Conservation (phyloP, 225 moss, liverwort and hornwort genomes). For the Bryoerythrophyllum caledonicum region DNA sequence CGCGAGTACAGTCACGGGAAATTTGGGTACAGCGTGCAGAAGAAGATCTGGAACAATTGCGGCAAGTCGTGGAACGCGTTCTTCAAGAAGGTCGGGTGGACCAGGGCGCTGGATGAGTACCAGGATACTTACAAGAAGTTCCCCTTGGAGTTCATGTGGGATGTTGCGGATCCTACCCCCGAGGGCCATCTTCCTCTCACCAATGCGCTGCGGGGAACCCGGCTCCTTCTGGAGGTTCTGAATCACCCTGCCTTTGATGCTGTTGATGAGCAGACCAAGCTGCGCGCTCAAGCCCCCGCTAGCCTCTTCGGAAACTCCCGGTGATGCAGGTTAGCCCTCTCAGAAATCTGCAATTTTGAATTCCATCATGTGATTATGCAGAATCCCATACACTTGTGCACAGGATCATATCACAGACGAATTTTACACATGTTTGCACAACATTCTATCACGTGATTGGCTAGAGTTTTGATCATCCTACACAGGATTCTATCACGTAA, state of each 20-base stretch:
- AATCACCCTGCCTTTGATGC: slow-evolving; percentile 78
- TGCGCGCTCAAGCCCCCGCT: slow-evolving; percentile 31
- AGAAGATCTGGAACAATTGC: slow-evolving; percentile 65
- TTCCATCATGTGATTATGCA: too few species aligned
- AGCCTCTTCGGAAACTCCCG: slow-evolving; percentile 53
- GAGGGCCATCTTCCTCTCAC: slow-evolving; percentile 88
- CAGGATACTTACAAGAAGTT: slow-evolving; percentile 88
- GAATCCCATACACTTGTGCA: too few species aligned
- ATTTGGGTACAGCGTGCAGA: slow-evolving; percentile 93
- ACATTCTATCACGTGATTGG: too few species aligned
- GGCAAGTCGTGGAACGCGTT: slow-evolving; percentile 68
- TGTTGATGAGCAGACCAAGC: slow-evolving; percentile 66
- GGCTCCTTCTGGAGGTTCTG: slow-evolving; percentile 71
- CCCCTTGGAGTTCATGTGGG: slow-evolving; percentile 92
- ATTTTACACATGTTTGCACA: too few species aligned
- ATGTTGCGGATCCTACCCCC: slow-evolving; percentile 76
- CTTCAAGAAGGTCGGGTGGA: slow-evolving; percentile 89
- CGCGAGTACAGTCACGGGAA: slow-evolving; percentile 80
- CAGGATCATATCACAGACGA: too few species aligned
- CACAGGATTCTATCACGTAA: too few species aligned
- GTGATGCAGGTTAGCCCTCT: slow-evolving; percentile 33
- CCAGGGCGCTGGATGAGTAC: slow-evolving; percentile 72
- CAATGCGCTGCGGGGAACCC: slow-evolving; percentile 84
- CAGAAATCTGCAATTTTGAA: too few species aligned
- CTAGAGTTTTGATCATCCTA: too few species aligned